Evolutionary conservation across 2,329 filamentous ascomycete species (phyloP), one percentile per base, ranked within the genome.

Genomic region (Hirsutella thompsonii): DNA sequence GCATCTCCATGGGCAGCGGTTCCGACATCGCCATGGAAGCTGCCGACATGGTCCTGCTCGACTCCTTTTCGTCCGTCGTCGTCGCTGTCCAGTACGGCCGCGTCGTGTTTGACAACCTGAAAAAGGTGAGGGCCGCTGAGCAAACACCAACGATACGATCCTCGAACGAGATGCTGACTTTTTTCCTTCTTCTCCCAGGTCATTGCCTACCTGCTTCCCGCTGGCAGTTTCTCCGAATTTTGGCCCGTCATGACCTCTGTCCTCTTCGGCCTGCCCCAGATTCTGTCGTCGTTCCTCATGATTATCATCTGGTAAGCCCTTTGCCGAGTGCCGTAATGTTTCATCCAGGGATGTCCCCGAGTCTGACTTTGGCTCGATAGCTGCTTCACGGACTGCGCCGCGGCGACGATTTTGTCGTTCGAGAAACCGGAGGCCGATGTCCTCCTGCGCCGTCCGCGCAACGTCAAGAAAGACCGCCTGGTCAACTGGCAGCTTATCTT

Each of bases 11-110:
- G 49, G 83, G 83, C 2, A 81, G 78, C 1, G 86, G 86, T 4
- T 86, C 81, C 0, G 87, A 93, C 54, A 82, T 93, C 29, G 87
- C 87, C 4, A 79, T 92, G 47, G 83, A 82, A 40, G 83, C 83
- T 0, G 83, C 86, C 0, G 81, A 83, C 41, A 92, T 93, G 67
- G 81, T 93, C 20, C 70, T 93, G 2, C 69, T 93, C 5, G 83
- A 87, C 40, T 78, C 75, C 0, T 88, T 89, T 52, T 70, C 75
- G 0, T 81, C 79, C 2, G 74, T 89, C 26, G 76, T 87, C 5
- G 74, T 82, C 52, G 83, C 83, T 1, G 75, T 88, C 2, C 68
- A 77, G 47, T 85, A 81, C 44, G 83, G 83, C 0, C 72, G 83
- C 13, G 74, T 84, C 5, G 80, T 87, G n/a, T 88, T 83, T 58